Conservation (phyloP, 2,329 filamentous ascomycete species). For the Byssochlamys sp. region DNA sequence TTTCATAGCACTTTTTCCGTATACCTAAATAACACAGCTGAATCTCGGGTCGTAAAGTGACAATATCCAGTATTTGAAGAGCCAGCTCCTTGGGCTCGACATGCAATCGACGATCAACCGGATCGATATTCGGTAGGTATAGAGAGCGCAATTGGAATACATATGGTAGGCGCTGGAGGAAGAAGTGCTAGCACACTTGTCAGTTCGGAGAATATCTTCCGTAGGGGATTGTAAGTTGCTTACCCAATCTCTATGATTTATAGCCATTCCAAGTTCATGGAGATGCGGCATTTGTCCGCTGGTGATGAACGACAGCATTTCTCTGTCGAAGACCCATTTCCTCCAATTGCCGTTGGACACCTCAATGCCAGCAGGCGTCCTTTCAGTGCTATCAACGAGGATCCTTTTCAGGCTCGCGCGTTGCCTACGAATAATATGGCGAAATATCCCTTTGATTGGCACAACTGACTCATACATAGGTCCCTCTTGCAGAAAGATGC, state of each 20-base stretch:
- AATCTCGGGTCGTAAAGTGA: slow-evolving; percentile 65
- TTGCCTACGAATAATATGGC: slow-evolving; percentile 60
- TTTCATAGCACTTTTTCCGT: slow-evolving; percentile 69
- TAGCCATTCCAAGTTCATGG: slow-evolving; percentile 60
- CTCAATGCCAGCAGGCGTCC: slow-evolving; percentile 33
- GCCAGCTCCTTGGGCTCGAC: slow-evolving; percentile 61
- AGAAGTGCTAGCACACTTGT: slow-evolving; percentile 53
- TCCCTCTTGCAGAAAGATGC: slow-evolving; percentile 65
- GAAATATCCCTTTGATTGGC: slow-evolving; percentile 61
- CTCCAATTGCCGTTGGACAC: slow-evolving; percentile 45
- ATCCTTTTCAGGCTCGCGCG: slow-evolving; percentile 61
- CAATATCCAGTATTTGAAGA: slow-evolving; percentile 66
- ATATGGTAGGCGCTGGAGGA: slow-evolving; percentile 64
- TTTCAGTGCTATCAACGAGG: slow-evolving; percentile 61
- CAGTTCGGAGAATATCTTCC: slow-evolving; percentile 4
- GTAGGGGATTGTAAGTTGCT: slow-evolving; percentile 20
- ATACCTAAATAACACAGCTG: slow-evolving; percentile 70
- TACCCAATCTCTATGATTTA: slow-evolving; percentile 73
- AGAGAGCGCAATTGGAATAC: slow-evolving; percentile 61
- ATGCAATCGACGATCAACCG: slow-evolving; percentile 55
- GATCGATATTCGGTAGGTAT: slow-evolving; percentile 59
- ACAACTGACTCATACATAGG: slow-evolving; percentile 48
- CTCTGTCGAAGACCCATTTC: slow-evolving; percentile 61
- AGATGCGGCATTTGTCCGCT: slow-evolving; percentile 65
- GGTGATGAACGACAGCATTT: slow-evolving; percentile 63